Conservation (phyloP, 2,329 filamentous ascomycete genomes). For the Metarhizium guizhouense region DNA sequence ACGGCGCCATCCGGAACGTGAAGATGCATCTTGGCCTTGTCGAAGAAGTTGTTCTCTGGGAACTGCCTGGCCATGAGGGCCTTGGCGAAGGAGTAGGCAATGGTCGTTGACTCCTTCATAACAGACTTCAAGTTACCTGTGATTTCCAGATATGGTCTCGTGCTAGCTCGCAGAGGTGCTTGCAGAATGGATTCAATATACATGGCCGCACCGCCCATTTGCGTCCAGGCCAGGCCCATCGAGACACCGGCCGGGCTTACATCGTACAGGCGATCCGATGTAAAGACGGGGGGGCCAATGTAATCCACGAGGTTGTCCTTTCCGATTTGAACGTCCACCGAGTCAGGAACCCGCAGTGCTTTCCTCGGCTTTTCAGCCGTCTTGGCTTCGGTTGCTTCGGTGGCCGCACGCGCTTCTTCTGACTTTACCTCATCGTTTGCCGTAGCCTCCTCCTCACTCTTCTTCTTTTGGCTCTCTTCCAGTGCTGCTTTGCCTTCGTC, state of each 20-base stretch:
- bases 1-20: constrained; percentile 96
- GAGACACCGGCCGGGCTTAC: constrained; percentile 86
- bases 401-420: constrained; percentile 15
- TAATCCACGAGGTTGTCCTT: constrained; percentile 94
- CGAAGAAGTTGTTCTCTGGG: constrained; percentile 89
- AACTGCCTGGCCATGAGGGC: constrained; percentile 76
- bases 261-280: constrained; percentile 90
- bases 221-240: constrained; percentile 97
- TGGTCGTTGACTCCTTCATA: constrained; percentile 95
- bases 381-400: constrained; percentile 26
- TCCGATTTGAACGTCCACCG: constrained; percentile 75
- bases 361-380: constrained; percentile 61
- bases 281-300: constrained; percentile 91
- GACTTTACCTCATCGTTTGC: constrained; percentile 16
- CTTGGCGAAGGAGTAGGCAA: constrained; percentile 95
- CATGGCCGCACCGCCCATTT: constrained; percentile 90
- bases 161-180: constrained; percentile 63
- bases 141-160: constrained; percentile 73
- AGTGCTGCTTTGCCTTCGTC: constrained; percentile 75
- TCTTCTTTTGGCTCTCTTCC: constrained; percentile 56
- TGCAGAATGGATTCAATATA: constrained; percentile 97
- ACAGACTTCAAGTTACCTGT: constrained; percentile 93
- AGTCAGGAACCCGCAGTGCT: constrained; percentile 74
- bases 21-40: constrained; percentile 88
- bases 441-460: constrained; percentile 50